phyloP scores from a whole-genome alignment of 441 rosid species.

The Metrosideros polymorpha region DNA sequence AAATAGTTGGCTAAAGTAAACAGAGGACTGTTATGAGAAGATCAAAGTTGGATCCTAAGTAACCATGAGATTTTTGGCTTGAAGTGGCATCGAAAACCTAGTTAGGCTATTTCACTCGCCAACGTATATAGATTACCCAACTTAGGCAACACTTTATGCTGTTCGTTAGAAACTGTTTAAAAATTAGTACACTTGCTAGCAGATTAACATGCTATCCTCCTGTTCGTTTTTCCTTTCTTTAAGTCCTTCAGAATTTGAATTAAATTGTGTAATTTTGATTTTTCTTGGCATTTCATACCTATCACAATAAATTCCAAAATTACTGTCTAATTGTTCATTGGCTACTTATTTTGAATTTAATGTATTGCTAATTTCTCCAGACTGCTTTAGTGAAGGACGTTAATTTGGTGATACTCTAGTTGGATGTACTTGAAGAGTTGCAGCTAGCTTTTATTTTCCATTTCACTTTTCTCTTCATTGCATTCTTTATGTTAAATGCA shows the following conservation, averaged over 20 bases:
- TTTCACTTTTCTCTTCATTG: neutral
- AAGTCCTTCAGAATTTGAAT: neutral
- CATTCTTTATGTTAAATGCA: neutral
- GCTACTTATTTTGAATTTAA: neutral
- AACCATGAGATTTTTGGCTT: neutral
- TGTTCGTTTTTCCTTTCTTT: rapidly evolving
- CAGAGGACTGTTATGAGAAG: neutral
- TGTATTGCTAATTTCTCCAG: neutral
- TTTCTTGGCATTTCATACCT: neutral
- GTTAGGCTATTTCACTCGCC: neutral
- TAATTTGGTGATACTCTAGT: neutral
- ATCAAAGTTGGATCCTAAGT: neutral
- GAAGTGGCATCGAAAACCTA: neutral
- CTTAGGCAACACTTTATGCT: neutral
- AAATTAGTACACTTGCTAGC: neutral
- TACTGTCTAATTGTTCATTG: neutral
- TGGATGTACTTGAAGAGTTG: neutral
- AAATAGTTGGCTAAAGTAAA: neutral
- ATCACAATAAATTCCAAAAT: neutral
- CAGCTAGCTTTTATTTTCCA: neutral
- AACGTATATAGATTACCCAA: neutral
- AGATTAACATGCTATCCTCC: neutral
- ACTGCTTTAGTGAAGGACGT: neutral
- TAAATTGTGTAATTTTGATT: neutral
- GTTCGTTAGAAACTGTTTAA: neutral